Evolutionary conservation across 2,329 filamentous ascomycete species (phyloP).

Genomic region (Fusarium nodosum): DNA sequence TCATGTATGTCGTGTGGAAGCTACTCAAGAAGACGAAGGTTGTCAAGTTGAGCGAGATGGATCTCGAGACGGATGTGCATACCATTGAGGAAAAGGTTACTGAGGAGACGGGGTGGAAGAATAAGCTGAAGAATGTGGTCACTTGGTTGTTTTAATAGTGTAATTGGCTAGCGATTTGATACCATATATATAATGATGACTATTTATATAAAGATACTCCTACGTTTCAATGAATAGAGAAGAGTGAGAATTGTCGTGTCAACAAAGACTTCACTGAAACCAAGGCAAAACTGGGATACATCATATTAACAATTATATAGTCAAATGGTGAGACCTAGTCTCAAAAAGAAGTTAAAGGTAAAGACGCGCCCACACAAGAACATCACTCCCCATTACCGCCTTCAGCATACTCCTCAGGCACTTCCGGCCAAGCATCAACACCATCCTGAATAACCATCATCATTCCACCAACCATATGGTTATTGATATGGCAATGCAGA

Average conservation of each 20-base stretch:
- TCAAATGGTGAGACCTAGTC: constrained; percentile 21
- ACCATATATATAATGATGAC: constrained; percentile 6
- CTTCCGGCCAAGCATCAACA: constrained; percentile 58
- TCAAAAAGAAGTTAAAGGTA: constrained; percentile 11
- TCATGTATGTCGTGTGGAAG: constrained; percentile 80
- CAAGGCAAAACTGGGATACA: neutral
- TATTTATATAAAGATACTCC: neutral
- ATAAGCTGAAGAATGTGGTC: constrained; percentile 43
- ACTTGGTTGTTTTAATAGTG: constrained; percentile 55
- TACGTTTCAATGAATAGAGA: fast-evolving
- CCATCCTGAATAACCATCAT: constrained; percentile 65
- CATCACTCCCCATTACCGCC: constrained; percentile 26
- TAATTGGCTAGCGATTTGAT: neutral
- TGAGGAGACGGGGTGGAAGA: constrained; percentile 63
- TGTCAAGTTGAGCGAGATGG: constrained; percentile 69
- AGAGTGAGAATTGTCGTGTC: neutral
- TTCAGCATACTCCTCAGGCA: constrained; percentile 57
- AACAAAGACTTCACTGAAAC: neutral
- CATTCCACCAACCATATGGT: constrained; percentile 69
- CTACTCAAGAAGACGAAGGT: constrained; percentile 73
- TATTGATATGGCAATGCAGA: constrained; percentile 69
- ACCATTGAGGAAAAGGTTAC: constrained; percentile 57
- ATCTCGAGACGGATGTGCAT: constrained; percentile 73
- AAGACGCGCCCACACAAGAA: neutral
- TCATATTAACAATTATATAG: constrained; percentile 8